Evolutionary conservation across 2,329 filamentous ascomycete species (phyloP).

Genomic region (Fusarium sp.): DNA sequence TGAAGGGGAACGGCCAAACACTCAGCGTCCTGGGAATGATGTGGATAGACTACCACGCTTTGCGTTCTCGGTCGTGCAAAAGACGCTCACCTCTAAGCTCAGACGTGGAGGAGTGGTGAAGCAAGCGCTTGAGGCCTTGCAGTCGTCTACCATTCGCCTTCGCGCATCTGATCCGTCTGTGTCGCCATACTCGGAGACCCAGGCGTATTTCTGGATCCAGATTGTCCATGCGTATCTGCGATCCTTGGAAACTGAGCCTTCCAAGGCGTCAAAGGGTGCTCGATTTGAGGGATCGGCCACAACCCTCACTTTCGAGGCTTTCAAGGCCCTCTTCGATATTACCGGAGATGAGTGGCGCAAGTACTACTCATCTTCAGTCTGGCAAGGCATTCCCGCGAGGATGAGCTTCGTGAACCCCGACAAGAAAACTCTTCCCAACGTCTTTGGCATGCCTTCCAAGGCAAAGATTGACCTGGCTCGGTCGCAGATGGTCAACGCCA

Average conservation of each 20-base stretch:
- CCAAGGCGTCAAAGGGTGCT: neutral
- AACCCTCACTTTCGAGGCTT: slow-evolving; percentile 29
- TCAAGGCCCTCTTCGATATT: slow-evolving; percentile 40
- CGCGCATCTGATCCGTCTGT: slow-evolving; percentile 28
- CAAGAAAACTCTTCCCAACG: slow-evolving; percentile 44
- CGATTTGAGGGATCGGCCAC: slow-evolving; percentile 8
- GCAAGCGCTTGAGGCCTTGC: slow-evolving; percentile 38
- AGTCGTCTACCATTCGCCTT: slow-evolving; percentile 41
- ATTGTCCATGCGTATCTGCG: slow-evolving; percentile 36
- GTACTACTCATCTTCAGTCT: slow-evolving; percentile 41
- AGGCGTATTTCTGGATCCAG: slow-evolving; percentile 50
- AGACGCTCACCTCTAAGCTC: slow-evolving; percentile 27
- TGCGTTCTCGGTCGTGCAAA: slow-evolving; percentile 47
- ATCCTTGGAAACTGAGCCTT: slow-evolving; percentile 13
- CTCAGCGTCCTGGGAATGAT: neutral
- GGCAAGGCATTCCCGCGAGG: slow-evolving; percentile 44
- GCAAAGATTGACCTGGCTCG: slow-evolving; percentile 30
- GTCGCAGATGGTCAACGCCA: slow-evolving; percentile 31
- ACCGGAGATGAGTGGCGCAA: slow-evolving; percentile 42
- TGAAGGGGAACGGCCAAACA: neutral
- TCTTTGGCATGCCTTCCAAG: slow-evolving; percentile 32
- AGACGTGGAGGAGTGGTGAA: slow-evolving; percentile 43
- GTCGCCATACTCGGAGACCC: slow-evolving; percentile 47
- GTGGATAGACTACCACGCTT: slow-evolving; percentile 43
- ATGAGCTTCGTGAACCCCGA: slow-evolving; percentile 45